A percentile compares a stretch with the other conserved stretches of the same genome.
These are phyloP conservation scores for Boletus rufocinnamomeus DNA, from an alignment of 768 basidiomycete species.

Conservation along the genomic window DNA sequence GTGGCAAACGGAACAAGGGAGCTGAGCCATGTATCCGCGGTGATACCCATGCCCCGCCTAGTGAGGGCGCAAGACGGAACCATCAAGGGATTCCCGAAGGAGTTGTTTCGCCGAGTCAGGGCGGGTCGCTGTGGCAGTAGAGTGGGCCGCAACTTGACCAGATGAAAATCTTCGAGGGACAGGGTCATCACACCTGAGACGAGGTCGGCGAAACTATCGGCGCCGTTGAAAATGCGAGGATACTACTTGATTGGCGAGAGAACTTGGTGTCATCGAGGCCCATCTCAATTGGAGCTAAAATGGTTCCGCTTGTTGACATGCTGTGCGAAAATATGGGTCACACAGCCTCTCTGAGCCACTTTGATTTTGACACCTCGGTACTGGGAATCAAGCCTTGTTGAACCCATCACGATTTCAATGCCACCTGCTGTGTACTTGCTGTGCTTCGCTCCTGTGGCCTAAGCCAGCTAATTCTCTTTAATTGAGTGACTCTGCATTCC, in stretches of 20 bases:
- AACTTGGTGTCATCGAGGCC: neutral
- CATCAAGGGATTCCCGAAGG: neutral
- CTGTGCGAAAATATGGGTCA: constrained; percentile 4
- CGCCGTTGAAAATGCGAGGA: constrained; percentile 19
- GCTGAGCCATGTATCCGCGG: neutral
- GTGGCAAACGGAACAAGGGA: neutral
- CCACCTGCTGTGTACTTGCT: constrained; percentile 18
- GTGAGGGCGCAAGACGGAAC: neutral
- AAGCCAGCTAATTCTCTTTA: neutral
- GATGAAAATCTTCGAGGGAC: neutral
- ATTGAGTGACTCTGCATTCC: neutral
- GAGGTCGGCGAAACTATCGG: constrained; percentile 15
- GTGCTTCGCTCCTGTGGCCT: neutral
- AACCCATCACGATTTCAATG: neutral
- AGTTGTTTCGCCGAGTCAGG: neutral
- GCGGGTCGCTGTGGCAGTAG: neutral
- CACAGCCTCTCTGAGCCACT: constrained; percentile 2
- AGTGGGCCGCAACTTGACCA: neutral
- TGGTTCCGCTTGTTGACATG: neutral
- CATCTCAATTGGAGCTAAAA: neutral
- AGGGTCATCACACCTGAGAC: neutral
- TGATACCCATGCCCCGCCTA: neutral
- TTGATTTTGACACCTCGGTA: neutral
- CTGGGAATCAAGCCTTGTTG: neutral
- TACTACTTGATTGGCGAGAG: neutral